Evolutionary conservation across 768 basidiomycete species (phyloP).

Genomic region (Boletus huronensis): DNA sequence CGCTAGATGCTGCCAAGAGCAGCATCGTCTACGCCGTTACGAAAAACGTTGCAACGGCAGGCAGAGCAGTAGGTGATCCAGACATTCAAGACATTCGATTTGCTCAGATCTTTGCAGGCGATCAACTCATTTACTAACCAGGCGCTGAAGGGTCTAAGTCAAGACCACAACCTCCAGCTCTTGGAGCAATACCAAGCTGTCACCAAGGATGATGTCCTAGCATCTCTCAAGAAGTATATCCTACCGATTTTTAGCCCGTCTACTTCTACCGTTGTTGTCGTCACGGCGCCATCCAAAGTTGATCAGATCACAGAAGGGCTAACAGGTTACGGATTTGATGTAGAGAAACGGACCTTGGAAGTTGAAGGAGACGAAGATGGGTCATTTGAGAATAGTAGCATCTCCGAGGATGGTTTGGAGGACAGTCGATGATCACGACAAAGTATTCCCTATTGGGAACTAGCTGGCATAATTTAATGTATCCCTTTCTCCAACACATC

Average conservation of each 20-base stretch:
- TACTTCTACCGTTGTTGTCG: slow-evolving; percentile 75
- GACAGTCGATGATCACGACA: slow-evolving; percentile 6
- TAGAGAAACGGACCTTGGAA: slow-evolving; percentile 68
- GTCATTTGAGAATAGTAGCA: slow-evolving; percentile 30
- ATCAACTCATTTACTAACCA: slow-evolving; percentile 84
- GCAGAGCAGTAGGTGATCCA: slow-evolving; percentile 67
- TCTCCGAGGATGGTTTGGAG: slow-evolving; percentile 32
- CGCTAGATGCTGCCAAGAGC: slow-evolving; percentile 88
- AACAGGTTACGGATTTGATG: slow-evolving; percentile 66
- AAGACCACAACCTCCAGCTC: slow-evolving; percentile 71
- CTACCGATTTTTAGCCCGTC: slow-evolving; percentile 79
- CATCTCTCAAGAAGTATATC: slow-evolving; percentile 67
- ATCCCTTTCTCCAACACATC: neutral
- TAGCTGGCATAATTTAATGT: neutral
- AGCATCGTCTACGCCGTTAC: slow-evolving; percentile 85
- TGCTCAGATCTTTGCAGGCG: slow-evolving; percentile 47
- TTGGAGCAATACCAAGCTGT: slow-evolving; percentile 78
- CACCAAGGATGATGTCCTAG: slow-evolving; percentile 72
- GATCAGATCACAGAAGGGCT: slow-evolving; percentile 68
- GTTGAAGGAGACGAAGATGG: slow-evolving; percentile 51
- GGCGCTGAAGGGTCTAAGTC: slow-evolving; percentile 79
- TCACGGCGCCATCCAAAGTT: slow-evolving; percentile 78
- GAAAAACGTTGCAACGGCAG: slow-evolving; percentile 76
- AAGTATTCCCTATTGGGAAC: neutral
- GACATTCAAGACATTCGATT: neutral